These are phyloP conservation scores for Podila verticillata DNA, from an alignment of 192 early-diverging fungal genomes.

Conservation along the genomic window DNA sequence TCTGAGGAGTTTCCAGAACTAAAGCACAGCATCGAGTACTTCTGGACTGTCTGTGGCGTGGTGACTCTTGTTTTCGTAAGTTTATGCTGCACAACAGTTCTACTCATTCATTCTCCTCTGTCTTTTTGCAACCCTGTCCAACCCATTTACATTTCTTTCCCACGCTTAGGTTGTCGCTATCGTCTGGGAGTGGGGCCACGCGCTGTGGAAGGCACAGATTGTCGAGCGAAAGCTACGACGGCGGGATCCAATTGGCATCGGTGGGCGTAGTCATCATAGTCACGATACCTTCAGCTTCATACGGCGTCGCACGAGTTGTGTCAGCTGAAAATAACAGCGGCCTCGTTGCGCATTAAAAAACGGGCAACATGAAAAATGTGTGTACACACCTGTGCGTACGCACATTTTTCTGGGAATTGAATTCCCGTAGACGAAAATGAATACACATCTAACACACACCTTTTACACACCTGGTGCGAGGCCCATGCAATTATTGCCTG, in stretches of 20 bases:
- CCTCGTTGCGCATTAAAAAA: too few relatives aligned
- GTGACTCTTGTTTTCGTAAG: slow-evolving; percentile 7
- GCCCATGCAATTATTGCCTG: too few relatives aligned
- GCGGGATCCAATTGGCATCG: neutral
- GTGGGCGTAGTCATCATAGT: neutral
- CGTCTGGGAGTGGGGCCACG: neutral
- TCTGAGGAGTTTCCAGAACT: slow-evolving; percentile 50
- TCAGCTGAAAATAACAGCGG: too few relatives aligned
- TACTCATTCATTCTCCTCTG: neutral
- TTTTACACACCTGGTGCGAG: too few relatives aligned
- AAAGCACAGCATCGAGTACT: slow-evolving; percentile 16
- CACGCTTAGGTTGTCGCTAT: neutral
- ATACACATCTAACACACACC: too few relatives aligned
- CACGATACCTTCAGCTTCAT: neutral
- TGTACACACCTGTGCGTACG: too few relatives aligned
- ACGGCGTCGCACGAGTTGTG: neutral
- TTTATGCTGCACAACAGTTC: neutral
- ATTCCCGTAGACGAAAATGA: too few relatives aligned
- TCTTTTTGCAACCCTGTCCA: neutral
- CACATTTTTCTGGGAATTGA: too few relatives aligned
- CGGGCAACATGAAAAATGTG: too few relatives aligned
- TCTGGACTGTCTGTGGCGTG: slow-evolving; percentile 20
- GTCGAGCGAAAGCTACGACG: neutral
- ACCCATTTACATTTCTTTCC: neutral
- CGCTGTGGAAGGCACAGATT: neutral